phyloP scores from a whole-genome alignment of 1,139 yeast genomes.

The Nadsonia commutata region DNA sequence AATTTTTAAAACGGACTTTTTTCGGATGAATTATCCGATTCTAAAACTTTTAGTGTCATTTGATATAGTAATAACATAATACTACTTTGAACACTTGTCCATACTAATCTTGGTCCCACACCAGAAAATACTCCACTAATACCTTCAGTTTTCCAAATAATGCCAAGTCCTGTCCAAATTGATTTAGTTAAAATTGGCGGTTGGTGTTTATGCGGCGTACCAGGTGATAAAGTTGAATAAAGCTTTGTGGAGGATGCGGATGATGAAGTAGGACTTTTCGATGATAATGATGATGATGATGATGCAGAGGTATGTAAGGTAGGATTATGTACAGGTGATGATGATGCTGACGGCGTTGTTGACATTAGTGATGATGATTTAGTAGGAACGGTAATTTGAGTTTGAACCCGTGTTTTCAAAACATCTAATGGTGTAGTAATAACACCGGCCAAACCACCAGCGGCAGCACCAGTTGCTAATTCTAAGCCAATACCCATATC shows the following conservation, averaged over 20 bases:
- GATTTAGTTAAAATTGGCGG: slow-evolving; percentile 30
- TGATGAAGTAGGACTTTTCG: background rate
- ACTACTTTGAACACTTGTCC: slow-evolving; percentile 94
- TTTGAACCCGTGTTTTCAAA: slow-evolving; percentile 84
- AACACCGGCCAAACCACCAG: slow-evolving; percentile 91
- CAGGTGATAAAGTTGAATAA: slow-evolving; percentile 5
- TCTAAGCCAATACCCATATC: slow-evolving; percentile 46
- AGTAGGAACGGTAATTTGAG: slow-evolving; percentile 28
- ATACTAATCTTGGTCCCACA: slow-evolving; percentile 87
- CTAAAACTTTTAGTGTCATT: slow-evolving; percentile 17
- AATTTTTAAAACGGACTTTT: background rate
- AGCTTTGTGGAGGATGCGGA: slow-evolving; percentile 7
- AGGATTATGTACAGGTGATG: background rate
- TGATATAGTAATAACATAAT: slow-evolving; percentile 87
- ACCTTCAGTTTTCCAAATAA: slow-evolving; percentile 65
- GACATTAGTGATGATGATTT: slow-evolving; percentile 8
- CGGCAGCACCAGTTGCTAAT: slow-evolving; percentile 79
- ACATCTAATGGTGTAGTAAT: slow-evolving; percentile 81
- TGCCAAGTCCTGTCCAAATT: slow-evolving; percentile 45
- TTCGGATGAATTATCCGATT: slow-evolving; percentile 5
- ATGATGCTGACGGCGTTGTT: background rate
- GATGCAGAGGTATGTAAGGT: background rate
- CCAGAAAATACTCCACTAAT: slow-evolving; percentile 73
- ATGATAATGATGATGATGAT: background rate
- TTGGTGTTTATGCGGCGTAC: slow-evolving; percentile 7